phyloP scores from a whole-genome alignment of 257 asterid genomes.

The Nicotiana noctiflora region DNA sequence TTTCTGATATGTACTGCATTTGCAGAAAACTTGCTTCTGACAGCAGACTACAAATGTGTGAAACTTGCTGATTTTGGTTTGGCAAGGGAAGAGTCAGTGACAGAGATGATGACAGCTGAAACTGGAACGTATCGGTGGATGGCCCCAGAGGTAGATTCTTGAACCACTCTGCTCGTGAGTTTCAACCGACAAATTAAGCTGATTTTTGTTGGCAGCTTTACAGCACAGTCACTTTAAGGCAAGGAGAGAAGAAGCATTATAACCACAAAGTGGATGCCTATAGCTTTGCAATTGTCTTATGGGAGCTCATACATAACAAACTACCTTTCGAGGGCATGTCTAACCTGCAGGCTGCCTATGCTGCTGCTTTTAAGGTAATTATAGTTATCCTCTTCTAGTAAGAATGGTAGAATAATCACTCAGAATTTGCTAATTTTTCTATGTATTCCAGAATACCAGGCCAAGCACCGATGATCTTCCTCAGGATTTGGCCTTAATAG shows the following conservation, averaged over 20 bases:
- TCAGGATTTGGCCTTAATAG: conserved; percentile 55
- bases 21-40: conserved; percentile 77
- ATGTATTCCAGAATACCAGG: conserved; percentile 58
- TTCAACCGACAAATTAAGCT: background rate
- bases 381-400: background rate
- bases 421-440: background rate
- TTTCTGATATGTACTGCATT: background rate
- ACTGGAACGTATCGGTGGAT: conserved; percentile 97
- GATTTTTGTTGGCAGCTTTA: conserved; percentile 52
- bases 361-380: conserved; percentile 87
- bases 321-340: conserved; percentile 86
- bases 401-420: background rate
- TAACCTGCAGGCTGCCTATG: conserved; percentile 93
- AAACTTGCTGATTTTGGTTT: conserved; percentile 91
- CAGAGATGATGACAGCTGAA: conserved; percentile 99
- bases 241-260: conserved; percentile 93
- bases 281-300: conserved; percentile 86
- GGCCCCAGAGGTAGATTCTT: conserved; percentile 67
- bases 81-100: conserved; percentile 94
- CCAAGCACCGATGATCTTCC: conserved; percentile 82
- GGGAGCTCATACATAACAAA: conserved; percentile 85
- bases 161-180: background rate
- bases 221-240: conserved; percentile 87
- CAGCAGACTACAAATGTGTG: conserved; percentile 64
- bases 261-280: conserved; percentile 94